These are phyloP conservation scores for Aegle marmelos DNA, from an alignment of 345 rosid species.

Conservation along the genomic window DNA sequence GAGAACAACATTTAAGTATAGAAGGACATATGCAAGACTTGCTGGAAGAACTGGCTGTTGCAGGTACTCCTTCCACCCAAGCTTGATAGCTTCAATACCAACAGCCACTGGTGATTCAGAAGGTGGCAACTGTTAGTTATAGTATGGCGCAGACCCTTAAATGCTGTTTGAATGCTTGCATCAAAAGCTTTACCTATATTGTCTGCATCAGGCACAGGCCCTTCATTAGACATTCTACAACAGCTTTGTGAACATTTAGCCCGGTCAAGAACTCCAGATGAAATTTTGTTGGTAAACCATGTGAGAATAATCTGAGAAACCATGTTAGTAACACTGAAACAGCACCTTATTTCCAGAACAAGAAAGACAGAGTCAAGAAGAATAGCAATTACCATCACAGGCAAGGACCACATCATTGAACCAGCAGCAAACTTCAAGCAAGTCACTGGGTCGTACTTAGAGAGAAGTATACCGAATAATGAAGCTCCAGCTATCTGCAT, in stretches of 20 bases:
- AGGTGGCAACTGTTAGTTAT: conserved; percentile 9
- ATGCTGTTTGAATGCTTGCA: no score
- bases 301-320: conserved; percentile 61
- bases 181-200: conserved; percentile 47
- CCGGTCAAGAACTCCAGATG: conserved; percentile 85
- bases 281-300: conserved; percentile 77
- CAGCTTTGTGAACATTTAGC: conserved; percentile 55
- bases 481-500: conserved; percentile 85
- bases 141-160: not conserved
- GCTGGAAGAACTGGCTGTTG: conserved; percentile 97
- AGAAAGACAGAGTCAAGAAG: conserved; percentile 3
- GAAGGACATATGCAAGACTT: conserved; percentile 86
- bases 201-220: conserved; percentile 24
- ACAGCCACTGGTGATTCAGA: conserved; percentile 34
- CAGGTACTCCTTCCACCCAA: conserved; percentile 92
- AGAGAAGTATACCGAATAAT: conserved; percentile 77
- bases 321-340: conserved; percentile 9
- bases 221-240: conserved; percentile 33
- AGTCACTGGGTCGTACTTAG: conserved; percentile 74
- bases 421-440: conserved; percentile 81
- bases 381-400: conserved; percentile 61
- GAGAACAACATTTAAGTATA: conserved; percentile 83
- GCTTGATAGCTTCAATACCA: conserved; percentile 79
- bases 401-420: conserved; percentile 66
- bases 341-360: not conserved